A percentile compares a stretch with the other conserved stretches of the same genome.
Evolutionary conservation across 2,329 filamentous ascomycete species (phyloP).

Genomic region (Cladophialophora carrionii): DNA sequence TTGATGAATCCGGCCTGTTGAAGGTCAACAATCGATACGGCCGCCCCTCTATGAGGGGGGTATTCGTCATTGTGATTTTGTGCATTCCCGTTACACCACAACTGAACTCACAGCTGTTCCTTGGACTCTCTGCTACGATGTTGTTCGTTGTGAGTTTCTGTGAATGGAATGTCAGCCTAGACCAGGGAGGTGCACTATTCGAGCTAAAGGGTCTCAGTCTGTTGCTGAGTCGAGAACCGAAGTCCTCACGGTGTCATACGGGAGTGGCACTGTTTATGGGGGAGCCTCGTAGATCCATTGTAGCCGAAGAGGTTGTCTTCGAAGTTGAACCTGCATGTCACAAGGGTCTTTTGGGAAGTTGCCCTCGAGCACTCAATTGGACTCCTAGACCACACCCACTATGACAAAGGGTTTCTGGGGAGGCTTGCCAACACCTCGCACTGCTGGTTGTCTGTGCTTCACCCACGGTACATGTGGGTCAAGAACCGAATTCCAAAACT

Average conservation of each 20-base stretch:
- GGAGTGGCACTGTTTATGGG: background rate
- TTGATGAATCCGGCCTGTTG: conserved; percentile 10
- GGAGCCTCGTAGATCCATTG: background rate
- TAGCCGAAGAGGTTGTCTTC: background rate
- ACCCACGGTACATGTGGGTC: background rate
- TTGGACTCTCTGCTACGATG: conserved; percentile 7
- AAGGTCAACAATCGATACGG: conserved; percentile 16
- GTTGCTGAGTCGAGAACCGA: conserved; percentile 17
- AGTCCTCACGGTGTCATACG: background rate
- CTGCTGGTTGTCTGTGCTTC: background rate
- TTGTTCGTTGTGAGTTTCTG: conserved; percentile 7
- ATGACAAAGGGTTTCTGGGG: background rate
- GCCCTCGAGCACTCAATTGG: background rate
- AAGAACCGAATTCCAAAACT: background rate
- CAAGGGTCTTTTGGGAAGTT: background rate
- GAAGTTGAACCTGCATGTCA: background rate
- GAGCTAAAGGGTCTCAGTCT: conserved; percentile 1
- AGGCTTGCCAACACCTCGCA: background rate
- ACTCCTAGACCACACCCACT: background rate
- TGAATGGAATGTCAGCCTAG: conserved; percentile 18
- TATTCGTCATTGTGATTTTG: conserved; percentile 5
- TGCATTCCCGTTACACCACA: conserved; percentile 1
- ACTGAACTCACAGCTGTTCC: background rate
- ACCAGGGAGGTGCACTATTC: conserved; percentile 8
- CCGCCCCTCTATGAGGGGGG: background rate